A percentile compares a stretch with the other conserved stretches of the same genome.
These are phyloP conservation scores for Fusarium irregulare DNA, from an alignment of 2,329 filamentous ascomycete genomes.

Conservation along the genomic window DNA sequence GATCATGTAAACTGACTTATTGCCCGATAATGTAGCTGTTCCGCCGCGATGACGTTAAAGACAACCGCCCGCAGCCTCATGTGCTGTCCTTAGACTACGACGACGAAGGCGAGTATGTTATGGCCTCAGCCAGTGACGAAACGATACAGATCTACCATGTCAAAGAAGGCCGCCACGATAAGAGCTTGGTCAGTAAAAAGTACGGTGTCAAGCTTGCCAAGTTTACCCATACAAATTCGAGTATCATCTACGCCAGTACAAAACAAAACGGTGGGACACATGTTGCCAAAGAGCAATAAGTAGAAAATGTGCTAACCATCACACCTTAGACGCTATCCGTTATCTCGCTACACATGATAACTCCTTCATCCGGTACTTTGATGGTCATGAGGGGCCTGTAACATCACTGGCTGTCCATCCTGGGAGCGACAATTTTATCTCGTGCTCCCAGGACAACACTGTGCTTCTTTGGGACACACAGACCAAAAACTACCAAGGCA, in stretches of 20 bases:
- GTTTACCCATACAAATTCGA: constrained; percentile 91
- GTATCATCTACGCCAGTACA: constrained; percentile 94
- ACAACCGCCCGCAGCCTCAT: constrained; percentile 65
- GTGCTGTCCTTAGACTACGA: constrained; percentile 96
- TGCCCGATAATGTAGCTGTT: constrained; percentile 59
- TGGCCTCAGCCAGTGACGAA: constrained; percentile 93
- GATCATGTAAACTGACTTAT: background rate
- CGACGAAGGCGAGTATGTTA: constrained; percentile 90
- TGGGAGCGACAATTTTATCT: constrained; percentile 89
- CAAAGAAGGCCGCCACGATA: constrained; percentile 88
- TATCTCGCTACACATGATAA: constrained; percentile 96
- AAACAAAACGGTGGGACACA: constrained; percentile 80
- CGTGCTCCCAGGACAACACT: constrained; percentile 89
- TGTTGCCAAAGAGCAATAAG: background rate
- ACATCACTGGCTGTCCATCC: constrained; percentile 88
- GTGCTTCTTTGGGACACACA: constrained; percentile 90
- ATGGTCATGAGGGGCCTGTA: constrained; percentile 86
- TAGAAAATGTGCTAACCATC: background rate
- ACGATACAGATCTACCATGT: constrained; percentile 96
- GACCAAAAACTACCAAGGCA: constrained; percentile 82
- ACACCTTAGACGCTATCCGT: constrained; percentile 75
- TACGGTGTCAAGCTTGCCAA: constrained; percentile 94
- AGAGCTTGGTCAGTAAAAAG: constrained; percentile 92
- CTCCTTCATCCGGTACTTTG: constrained; percentile 95
- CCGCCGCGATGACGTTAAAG: constrained; percentile 66